Conservation (phyloP, 2,329 filamentous ascomycete genomes). For the Paraconiothyrium sp. region DNA sequence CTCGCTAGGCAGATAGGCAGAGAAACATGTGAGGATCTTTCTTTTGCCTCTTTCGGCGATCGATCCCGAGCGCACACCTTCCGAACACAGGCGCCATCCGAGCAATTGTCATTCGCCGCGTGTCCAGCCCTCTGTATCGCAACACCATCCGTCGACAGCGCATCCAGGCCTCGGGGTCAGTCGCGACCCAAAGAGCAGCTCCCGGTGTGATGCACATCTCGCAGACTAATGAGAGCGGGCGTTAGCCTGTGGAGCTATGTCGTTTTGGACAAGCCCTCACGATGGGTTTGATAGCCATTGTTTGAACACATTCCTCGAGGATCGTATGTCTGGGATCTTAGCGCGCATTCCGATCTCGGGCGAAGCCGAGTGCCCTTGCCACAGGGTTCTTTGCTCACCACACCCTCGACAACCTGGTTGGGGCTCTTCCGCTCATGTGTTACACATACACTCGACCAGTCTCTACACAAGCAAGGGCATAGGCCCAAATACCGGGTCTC, state of each 20-base stretch:
- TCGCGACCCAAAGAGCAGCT: constrained; percentile 8
- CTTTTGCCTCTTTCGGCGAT: constrained; percentile 16
- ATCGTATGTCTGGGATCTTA: constrained; percentile 8
- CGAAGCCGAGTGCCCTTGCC: constrained; percentile 33
- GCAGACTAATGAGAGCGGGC: not conserved
- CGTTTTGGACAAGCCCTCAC: constrained; percentile 11
- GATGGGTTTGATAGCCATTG: not conserved
- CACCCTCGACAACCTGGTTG: constrained; percentile 39
- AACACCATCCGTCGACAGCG: constrained; percentile 10
- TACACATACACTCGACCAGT: constrained; percentile 31
- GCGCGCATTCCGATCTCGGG: constrained; percentile 34
- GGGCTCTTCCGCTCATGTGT: constrained; percentile 37
- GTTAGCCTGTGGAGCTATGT: not conserved
- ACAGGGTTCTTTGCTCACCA: constrained; percentile 32
- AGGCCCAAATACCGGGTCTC: constrained; percentile 41
- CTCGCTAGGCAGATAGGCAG: not conserved
- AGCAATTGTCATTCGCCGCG: constrained; percentile 17
- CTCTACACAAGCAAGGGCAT: constrained; percentile 40
- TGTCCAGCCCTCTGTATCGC: constrained; percentile 16
- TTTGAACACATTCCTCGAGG: constrained; percentile 7
- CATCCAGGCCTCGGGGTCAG: constrained; percentile 5
- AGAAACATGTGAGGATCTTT: constrained; percentile 14
- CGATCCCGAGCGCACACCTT: constrained; percentile 9
- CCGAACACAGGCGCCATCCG: constrained; percentile 14
- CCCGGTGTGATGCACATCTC: not conserved